A percentile compares a stretch with the other conserved stretches of the same genome.
Conservation (phyloP, 2,329 filamentous ascomycete genomes). For the Apiospora pterosperma region DNA sequence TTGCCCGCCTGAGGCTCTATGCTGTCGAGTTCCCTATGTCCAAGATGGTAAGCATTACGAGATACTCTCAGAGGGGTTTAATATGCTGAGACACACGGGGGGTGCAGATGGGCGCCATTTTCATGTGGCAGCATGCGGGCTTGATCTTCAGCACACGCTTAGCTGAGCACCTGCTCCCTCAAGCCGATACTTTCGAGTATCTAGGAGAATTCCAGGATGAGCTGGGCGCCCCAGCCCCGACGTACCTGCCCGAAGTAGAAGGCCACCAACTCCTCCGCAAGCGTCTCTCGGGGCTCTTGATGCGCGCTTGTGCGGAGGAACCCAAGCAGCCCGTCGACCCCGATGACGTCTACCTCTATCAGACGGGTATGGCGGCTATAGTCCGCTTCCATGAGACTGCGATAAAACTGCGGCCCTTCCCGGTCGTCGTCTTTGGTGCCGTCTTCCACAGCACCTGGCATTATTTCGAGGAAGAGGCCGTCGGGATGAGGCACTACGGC, state of each 20-base stretch:
- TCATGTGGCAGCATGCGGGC: conserved; percentile 44
- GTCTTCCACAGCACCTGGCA: conserved; percentile 49
- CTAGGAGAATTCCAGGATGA: conserved; percentile 24
- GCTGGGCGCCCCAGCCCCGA: conserved; percentile 27
- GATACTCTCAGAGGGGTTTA: too few species aligned
- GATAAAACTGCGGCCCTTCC: conserved; percentile 27
- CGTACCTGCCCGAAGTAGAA: conserved; percentile 33
- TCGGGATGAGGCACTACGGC: conserved; percentile 46
- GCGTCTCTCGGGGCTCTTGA: conserved; percentile 38
- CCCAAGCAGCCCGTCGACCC: conserved; percentile 18
- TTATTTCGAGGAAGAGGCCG: conserved; percentile 40
- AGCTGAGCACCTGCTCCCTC: conserved; percentile 39
- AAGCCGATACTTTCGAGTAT: conserved; percentile 31
- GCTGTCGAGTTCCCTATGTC: conserved; percentile 36
- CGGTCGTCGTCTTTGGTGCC: conserved; percentile 44
- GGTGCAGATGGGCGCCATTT: conserved; percentile 28
- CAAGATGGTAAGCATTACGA: conserved; percentile 22
- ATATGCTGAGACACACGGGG: neutral
- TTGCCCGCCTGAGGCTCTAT: conserved; percentile 40
- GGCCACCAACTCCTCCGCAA: conserved; percentile 35
- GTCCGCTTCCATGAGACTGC: conserved; percentile 39
- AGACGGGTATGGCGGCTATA: conserved; percentile 52
- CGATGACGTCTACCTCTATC: conserved; percentile 50
- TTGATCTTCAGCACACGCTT: conserved; percentile 43
- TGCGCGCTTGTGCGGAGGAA: conserved; percentile 33